Percentiles rank a stretch among this genome's conserved stretches.
Evolutionary conservation across 306 rosid genomes (phyloP).

Genomic region (Medicago lupulina): DNA sequence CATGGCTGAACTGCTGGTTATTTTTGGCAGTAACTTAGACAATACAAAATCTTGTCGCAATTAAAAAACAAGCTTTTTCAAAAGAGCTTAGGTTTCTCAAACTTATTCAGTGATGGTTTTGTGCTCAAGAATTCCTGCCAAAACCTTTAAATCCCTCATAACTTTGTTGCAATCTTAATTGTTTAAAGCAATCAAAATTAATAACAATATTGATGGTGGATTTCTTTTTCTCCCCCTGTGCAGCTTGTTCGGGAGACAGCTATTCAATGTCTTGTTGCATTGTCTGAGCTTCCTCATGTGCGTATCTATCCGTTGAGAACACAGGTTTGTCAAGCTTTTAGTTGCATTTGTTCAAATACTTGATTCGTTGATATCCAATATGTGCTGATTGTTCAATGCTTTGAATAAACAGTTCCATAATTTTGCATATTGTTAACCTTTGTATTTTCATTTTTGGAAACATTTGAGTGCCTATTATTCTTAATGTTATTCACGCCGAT

Average conservation of each 20-base stretch:
- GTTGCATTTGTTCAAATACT: background rate
- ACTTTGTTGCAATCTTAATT: background rate
- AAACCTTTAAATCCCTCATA: conserved; percentile 20
- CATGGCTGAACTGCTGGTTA: conserved; percentile 13
- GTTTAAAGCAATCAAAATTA: conserved; percentile 22
- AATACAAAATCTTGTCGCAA: conserved; percentile 1
- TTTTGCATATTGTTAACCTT: background rate
- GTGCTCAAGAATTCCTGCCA: background rate
- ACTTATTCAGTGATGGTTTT: conserved; percentile 4
- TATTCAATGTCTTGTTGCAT: conserved; percentile 81
- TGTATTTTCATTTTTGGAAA: background rate
- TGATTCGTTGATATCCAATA: background rate
- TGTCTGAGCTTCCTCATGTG: conserved; percentile 78
- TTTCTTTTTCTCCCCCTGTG: conserved; percentile 33
- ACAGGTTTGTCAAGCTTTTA: conserved; percentile 61
- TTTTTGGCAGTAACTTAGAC: background rate
- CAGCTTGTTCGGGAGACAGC: conserved; percentile 98
- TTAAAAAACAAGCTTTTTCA: conserved; percentile 6
- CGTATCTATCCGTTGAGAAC: conserved; percentile 83
- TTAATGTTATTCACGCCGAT: conserved; percentile 24
- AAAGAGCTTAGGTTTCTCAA: conserved; percentile 14
- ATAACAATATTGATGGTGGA: conserved; percentile 30
- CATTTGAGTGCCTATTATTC: conserved; percentile 9
- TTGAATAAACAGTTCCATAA: conserved; percentile 9
- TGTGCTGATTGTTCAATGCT: conserved; percentile 1